Evolutionary conservation across 805 yeast species (phyloP).

Genomic region (Phaffomyces antillensis): DNA sequence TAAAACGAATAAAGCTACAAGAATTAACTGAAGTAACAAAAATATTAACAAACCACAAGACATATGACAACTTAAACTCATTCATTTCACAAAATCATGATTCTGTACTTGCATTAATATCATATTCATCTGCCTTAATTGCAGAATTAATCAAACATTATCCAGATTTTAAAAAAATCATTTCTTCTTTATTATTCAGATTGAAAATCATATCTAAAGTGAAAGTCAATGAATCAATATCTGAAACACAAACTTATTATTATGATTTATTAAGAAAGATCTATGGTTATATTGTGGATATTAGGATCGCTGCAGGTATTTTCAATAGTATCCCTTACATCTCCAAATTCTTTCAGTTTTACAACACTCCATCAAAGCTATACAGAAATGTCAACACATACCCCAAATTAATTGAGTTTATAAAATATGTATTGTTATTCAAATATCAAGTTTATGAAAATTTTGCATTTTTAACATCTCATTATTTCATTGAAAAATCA

Average conservation of each 20-base stretch:
- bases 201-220: constrained; percentile 1
- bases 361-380: constrained; percentile 8
- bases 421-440: constrained; percentile 3
- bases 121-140: constrained; percentile 6
- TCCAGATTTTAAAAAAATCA: constrained; percentile 6
- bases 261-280: constrained; percentile 3
- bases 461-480: constrained; percentile 11
- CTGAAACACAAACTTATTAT: constrained; percentile 3
- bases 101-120: constrained; percentile 7
- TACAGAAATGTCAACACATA: constrained; percentile 1
- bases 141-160: constrained; percentile 10
- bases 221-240: too few species aligned
- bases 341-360: constrained; percentile 7
- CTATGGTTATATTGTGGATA: constrained; percentile 13
- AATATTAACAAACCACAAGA: constrained; percentile 1
- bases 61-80: constrained; percentile 4
- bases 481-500: constrained; percentile 9
- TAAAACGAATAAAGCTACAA: too few species aligned
- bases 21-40: too few species aligned
- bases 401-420: constrained; percentile 3
- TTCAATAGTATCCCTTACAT: constrained; percentile 12
- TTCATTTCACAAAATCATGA: constrained; percentile 8
- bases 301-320: constrained; percentile 10
- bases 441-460: constrained; percentile 11
- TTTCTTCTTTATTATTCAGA: constrained; percentile 5